phyloP scores from a whole-genome alignment of 2,329 filamentous ascomycete genomes.

The Bimuria novae-zelandiae region DNA sequence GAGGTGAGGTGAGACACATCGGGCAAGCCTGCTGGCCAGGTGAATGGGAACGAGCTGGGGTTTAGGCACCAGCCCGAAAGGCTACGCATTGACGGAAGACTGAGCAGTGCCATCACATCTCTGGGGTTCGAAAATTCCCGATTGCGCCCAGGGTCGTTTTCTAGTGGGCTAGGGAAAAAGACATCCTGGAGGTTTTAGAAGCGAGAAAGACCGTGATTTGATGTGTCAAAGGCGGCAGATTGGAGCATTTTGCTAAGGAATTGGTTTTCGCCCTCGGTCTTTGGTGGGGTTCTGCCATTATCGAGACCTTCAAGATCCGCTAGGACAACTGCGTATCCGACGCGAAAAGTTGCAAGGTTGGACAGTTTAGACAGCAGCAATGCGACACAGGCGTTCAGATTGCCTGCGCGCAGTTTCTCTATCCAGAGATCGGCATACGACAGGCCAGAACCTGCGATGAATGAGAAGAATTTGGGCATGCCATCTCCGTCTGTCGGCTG shows the following conservation, averaged over 20 bases:
- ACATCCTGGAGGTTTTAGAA: slow-evolving; percentile 1
- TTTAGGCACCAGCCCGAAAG: slow-evolving; percentile 2
- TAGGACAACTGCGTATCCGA: slow-evolving; percentile 3
- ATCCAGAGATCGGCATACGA: slow-evolving; percentile 4
- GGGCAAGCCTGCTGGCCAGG: not conserved
- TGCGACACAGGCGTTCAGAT: slow-evolving; percentile 6
- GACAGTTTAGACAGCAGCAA: not conserved
- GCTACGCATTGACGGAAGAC: slow-evolving; percentile 1
- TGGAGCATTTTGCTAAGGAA: slow-evolving; percentile 5
- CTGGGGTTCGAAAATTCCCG: not conserved
- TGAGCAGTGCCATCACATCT: slow-evolving; percentile 4
- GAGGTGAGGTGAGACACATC: not conserved
- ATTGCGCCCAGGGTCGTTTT: not conserved
- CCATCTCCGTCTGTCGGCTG: slow-evolving; percentile 4
- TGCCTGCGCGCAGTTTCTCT: slow-evolving; percentile 3
- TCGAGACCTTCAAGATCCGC: not conserved
- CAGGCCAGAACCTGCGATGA: not conserved
- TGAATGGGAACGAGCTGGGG: slow-evolving; percentile 3
- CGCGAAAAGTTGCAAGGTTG: slow-evolving; percentile 3
- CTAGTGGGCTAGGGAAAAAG: not conserved
- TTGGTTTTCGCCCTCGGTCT: slow-evolving; percentile 1
- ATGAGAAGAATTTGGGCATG: not conserved
- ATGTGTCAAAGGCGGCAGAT: slow-evolving; percentile 1
- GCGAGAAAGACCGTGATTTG: not conserved
- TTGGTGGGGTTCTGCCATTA: not conserved